Conservation (phyloP, 2,329 filamentous ascomycete species). For the Huntiella decipiens region DNA sequence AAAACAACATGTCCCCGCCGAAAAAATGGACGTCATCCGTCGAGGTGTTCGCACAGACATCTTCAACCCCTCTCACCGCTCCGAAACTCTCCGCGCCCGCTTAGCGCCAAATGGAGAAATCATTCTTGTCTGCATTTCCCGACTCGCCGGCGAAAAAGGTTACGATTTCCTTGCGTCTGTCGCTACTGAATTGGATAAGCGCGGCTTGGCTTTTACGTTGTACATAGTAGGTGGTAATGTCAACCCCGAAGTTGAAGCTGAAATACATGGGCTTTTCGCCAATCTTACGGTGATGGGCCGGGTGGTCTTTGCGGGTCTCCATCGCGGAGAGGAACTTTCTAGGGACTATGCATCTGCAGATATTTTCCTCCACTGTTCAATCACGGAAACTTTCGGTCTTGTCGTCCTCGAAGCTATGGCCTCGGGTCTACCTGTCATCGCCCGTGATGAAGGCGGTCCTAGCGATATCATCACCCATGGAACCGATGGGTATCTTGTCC, state of each 20-base stretch:
- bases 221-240: constrained; percentile 50
- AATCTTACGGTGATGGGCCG: constrained; percentile 27
- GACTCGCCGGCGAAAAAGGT: constrained; percentile 51
- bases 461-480: constrained; percentile 45
- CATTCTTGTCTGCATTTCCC: constrained; percentile 46
- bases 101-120: constrained; percentile 44
- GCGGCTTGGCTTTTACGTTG: constrained; percentile 40
- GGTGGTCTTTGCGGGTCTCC: constrained; percentile 49
- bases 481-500: constrained; percentile 40
- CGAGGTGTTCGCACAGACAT: constrained; percentile 45
- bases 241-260: constrained; percentile 40
- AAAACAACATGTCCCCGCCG: constrained; percentile 31
- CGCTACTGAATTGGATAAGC: constrained; percentile 32
- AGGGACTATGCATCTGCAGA: constrained; percentile 48
- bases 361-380: constrained; percentile 51
- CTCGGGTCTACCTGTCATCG: constrained; percentile 48
- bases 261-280: constrained; percentile 41
- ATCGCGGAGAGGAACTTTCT: constrained; percentile 40
- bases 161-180: constrained; percentile 46
- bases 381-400: constrained; percentile 54
- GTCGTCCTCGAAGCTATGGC: constrained; percentile 56
- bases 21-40: constrained; percentile 41
- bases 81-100: constrained; percentile 29
- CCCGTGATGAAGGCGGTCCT: constrained; percentile 49
- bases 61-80: constrained; percentile 37